A percentile compares a stretch with the other conserved stretches of the same genome.
Evolutionary conservation across 2,329 filamentous ascomycete genomes (phyloP).

Genomic region (Chaetomiaceae sp.): DNA sequence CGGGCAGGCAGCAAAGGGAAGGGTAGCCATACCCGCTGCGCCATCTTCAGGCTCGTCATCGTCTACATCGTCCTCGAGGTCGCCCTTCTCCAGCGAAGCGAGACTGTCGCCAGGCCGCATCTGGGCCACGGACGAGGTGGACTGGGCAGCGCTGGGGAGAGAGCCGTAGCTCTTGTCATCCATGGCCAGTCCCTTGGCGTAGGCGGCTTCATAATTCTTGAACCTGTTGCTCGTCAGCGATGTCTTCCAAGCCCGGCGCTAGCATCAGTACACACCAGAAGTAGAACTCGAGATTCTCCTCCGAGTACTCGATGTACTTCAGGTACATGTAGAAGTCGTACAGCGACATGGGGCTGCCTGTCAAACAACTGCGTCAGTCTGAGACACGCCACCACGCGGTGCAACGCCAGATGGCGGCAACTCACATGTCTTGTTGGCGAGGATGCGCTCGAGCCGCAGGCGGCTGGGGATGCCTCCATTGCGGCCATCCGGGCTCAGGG

Average conservation of each 20-base stretch:
- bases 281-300: constrained; percentile 46
- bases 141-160: constrained; percentile 24
- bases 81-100: constrained; percentile 1
- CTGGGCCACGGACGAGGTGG: constrained; percentile 24
- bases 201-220: constrained; percentile 37
- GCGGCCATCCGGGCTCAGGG: constrained; percentile 32
- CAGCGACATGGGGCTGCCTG: constrained; percentile 42
- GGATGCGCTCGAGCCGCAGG: constrained; percentile 39
- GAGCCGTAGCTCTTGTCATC: constrained; percentile 26
- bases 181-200: constrained; percentile 17
- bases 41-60: constrained; percentile 5
- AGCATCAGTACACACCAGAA: constrained; percentile 35
- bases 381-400: neutral
- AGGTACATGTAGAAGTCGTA: constrained; percentile 48
- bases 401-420: neutral
- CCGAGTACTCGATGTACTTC: constrained; percentile 43
- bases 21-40: constrained; percentile 29
- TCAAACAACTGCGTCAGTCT: constrained; percentile 1
- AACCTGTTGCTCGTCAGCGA: constrained; percentile 29
- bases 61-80: constrained; percentile 11
- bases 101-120: constrained; percentile 19
- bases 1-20: neutral
- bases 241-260: neutral
- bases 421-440: constrained; percentile 43
- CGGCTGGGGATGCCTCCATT: constrained; percentile 35